Evolutionary conservation across 345 rosid genomes (phyloP).

Genomic region (Populus davidiana): DNA sequence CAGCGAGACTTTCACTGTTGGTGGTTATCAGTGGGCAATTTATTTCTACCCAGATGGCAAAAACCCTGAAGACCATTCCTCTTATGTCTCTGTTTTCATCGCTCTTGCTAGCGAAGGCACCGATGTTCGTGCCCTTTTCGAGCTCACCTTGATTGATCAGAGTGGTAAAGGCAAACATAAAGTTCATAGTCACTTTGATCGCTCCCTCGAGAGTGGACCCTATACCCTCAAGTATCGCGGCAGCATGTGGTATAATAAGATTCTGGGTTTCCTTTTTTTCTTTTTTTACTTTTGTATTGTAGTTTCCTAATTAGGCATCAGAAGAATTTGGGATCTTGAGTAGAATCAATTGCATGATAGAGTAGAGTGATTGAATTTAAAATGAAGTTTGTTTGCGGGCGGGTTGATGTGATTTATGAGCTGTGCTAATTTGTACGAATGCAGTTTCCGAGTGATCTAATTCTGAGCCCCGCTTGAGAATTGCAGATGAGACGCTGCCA

Average conservation of each 20-base stretch:
- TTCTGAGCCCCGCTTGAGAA: too few species aligned
- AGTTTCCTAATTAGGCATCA: too few species aligned
- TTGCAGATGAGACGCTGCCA: too few species aligned
- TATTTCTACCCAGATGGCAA: constrained; percentile 92
- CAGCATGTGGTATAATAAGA: constrained; percentile 70
- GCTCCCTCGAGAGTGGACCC: constrained; percentile 87
- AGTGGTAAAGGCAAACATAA: constrained; percentile 84
- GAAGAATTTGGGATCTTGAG: too few species aligned
- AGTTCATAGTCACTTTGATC: constrained; percentile 88
- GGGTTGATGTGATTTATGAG: too few species aligned
- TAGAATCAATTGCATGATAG: too few species aligned
- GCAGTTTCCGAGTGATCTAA: too few species aligned
- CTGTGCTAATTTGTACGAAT: too few species aligned
- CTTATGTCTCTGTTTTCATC: constrained; percentile 81
- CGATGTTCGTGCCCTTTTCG: constrained; percentile 84
- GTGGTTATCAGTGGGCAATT: constrained; percentile 87
- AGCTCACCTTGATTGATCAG: constrained; percentile 77
- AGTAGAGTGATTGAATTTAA: too few species aligned
- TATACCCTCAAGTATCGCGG: constrained; percentile 91
- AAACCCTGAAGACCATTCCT: constrained; percentile 75
- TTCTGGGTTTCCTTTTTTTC: neutral
- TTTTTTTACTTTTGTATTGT: neutral
- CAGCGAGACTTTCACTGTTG: constrained; percentile 79
- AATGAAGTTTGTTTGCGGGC: too few species aligned
- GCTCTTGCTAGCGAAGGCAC: constrained; percentile 95